A percentile compares a stretch with the other conserved stretches of the same genome.
Evolutionary conservation across 768 basidiomycete species (phyloP).

Genomic region (Suillus occidentalis): DNA sequence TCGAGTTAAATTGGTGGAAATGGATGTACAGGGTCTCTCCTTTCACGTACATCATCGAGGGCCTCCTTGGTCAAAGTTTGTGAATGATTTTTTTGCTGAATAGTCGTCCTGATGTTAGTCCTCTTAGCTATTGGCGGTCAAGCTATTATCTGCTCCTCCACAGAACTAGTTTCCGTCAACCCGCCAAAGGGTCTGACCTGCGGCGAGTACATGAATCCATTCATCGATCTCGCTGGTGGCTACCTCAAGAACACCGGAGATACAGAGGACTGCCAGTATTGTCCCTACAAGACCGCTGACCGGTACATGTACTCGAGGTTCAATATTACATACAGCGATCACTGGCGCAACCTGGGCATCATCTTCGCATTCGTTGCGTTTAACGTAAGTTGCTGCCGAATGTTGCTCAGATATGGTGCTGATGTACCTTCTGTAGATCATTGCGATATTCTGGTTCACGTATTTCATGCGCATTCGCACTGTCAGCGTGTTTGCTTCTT

Average conservation of each 20-base stretch:
- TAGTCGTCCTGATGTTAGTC: neutral
- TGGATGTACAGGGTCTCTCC: conserved; percentile 68
- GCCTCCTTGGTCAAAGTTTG: conserved; percentile 46
- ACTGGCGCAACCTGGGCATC: conserved; percentile 50
- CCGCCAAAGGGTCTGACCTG: conserved; percentile 50
- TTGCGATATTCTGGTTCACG: conserved; percentile 21
- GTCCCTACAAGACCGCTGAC: conserved; percentile 58
- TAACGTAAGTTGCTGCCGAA: conserved; percentile 36
- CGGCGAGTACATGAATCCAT: conserved; percentile 43
- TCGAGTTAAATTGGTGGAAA: conserved; percentile 65
- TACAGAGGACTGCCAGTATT: conserved; percentile 47
- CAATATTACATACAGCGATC: conserved; percentile 57
- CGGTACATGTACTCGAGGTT: conserved; percentile 44
- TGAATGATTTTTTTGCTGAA: neutral
- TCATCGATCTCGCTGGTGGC: conserved; percentile 42
- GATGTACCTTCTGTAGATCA: conserved; percentile 13
- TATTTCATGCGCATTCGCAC: conserved; percentile 27
- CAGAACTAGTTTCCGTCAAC: conserved; percentile 59
- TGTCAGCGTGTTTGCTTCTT: conserved; percentile 14
- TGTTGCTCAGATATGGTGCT: neutral
- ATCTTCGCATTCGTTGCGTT: conserved; percentile 43
- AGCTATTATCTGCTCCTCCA: conserved; percentile 50
- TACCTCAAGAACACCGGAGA: conserved; percentile 44
- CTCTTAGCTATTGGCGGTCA: conserved; percentile 49
- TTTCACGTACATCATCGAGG: conserved; percentile 57